Evolutionary conservation across 2,329 filamentous ascomycete genomes (phyloP), one percentile per base, ranked within the genome.

Genomic region (Arachnopeziza araneosa): DNA sequence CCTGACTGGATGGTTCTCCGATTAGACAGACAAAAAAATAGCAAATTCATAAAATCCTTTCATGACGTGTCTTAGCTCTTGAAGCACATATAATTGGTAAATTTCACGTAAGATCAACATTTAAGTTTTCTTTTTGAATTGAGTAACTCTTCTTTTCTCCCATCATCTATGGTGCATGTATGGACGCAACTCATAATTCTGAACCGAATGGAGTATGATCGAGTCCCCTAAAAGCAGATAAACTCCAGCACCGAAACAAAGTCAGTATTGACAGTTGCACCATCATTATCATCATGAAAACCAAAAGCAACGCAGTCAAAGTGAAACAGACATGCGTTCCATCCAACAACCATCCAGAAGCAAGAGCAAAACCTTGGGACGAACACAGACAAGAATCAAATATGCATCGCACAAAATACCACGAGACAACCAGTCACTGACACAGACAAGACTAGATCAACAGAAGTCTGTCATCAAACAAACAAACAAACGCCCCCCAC

Each of bases 11-110:
- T 64, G 60, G 55, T 62, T 61, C 44, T 22, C 50, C 62, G 58
- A 63, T 66, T 69, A 70, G 68, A 69, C 65, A 49, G 32, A 56
- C 53, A 66, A 69, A 70, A 70, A 68, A 66, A 65, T 66, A 66
- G 62, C 66, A 67, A 69, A 69, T 67, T 66, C 59, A 66, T 59
- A 62, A 63, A 66, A 66, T 55, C 55, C 48, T n/a, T n/a, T 51
- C 53, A 52, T 54, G 52, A 30, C 6, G 6, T 44, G 10, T 44
- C 10, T 44, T 44, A 4, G 12, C 36, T 44, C 12, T 44, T 44
- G 3, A 44, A 44, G 17, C 12, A 19, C 17, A 19, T 19, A 44
- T 17, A 3, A 19, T 12, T 6, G 6, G 2, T 19, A 44, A 44
- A 7, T 44, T 8, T 44, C 36, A 44, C 6, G 2, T 44, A 44